Conservation (phyloP, 140 eudicot genomes). For the Stevia rebaudiana region DNA sequence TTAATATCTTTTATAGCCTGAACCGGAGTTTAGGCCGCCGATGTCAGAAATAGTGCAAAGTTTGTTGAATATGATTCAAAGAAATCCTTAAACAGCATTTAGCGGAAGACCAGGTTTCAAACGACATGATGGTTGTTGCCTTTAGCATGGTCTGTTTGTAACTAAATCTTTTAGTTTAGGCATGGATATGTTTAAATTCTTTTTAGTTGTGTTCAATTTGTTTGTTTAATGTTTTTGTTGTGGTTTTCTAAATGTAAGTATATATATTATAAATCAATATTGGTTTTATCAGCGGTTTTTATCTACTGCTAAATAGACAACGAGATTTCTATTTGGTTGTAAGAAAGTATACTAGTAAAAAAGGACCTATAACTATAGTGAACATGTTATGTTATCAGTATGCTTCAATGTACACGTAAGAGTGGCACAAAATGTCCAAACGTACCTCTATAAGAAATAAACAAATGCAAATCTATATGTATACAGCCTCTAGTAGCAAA, state of each 20-base stretch:
- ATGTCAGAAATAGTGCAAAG: constrained; percentile 61
- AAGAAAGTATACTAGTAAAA: too few species aligned
- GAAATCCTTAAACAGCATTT: constrained; percentile 19
- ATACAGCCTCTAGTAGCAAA: too few species aligned
- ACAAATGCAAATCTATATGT: too few species aligned
- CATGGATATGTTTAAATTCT: constrained; percentile 6
- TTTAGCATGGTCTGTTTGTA: not conserved
- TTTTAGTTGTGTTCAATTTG: constrained; percentile 15
- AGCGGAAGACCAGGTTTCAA: not conserved
- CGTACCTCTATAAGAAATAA: too few species aligned
- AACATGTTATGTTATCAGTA: too few species aligned
- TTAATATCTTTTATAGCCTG: constrained; percentile 26
- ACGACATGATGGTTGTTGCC: constrained; percentile 5
- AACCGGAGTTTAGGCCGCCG: constrained; percentile 74
- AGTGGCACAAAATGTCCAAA: too few species aligned
- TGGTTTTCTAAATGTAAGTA: not conserved
- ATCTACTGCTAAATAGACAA: too few species aligned
- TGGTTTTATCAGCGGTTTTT: too few species aligned
- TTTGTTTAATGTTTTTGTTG: constrained; percentile 18
- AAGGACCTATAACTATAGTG: too few species aligned
- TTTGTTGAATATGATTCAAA: constrained; percentile 51
- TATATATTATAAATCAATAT: too few species aligned
- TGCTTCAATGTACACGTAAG: too few species aligned
- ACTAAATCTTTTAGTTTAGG: constrained; percentile 20
- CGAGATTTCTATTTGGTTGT: too few species aligned